Evolutionary conservation across 2,329 filamentous ascomycete genomes (phyloP).

Genomic region (Cytospora schulzeri): DNA sequence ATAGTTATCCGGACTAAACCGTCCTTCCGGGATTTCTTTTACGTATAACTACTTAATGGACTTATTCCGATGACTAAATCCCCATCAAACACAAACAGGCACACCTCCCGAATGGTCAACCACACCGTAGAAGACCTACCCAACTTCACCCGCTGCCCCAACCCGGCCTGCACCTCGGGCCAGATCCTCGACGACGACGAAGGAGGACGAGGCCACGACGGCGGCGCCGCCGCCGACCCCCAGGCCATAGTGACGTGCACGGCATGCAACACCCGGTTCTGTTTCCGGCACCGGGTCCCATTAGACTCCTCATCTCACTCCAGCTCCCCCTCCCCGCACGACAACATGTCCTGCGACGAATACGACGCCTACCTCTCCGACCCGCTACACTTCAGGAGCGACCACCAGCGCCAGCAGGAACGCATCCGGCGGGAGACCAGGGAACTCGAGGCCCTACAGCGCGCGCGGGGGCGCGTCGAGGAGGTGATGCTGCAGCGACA

Average conservation of each 20-base stretch:
- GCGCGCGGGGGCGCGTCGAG: slow-evolving; percentile 46
- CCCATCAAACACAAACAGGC: neutral
- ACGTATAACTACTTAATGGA: too few species aligned
- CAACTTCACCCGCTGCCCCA: slow-evolving; percentile 46
- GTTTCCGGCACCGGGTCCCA: slow-evolving; percentile 34
- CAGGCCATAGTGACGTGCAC: slow-evolving; percentile 37
- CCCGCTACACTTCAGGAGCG: slow-evolving; percentile 24
- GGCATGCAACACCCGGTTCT: slow-evolving; percentile 33
- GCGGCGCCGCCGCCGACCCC: neutral
- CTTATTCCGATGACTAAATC: too few species aligned
- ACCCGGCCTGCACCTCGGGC: slow-evolving; percentile 43
- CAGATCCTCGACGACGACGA: too few species aligned
- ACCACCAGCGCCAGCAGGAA: slow-evolving; percentile 40
- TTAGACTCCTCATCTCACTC: neutral
- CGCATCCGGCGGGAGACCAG: slow-evolving; percentile 38
- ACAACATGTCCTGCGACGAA: slow-evolving; percentile 31
- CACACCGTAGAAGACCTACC: slow-evolving; percentile 36
- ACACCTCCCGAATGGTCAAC: slow-evolving; percentile 9
- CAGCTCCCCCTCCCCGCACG: slow-evolving; percentile 28
- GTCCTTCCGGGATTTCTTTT: too few species aligned
- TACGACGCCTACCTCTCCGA: slow-evolving; percentile 30
- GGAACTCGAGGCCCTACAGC: slow-evolving; percentile 36
- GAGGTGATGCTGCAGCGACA: slow-evolving; percentile 7
- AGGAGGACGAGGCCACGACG: slow-evolving; percentile 34
- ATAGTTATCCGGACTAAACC: too few species aligned